A percentile compares a stretch with the other conserved stretches of the same genome.
phyloP scores from a whole-genome alignment of 2,329 filamentous ascomycete species.

The Stachybotrys chlorohalonatus region DNA sequence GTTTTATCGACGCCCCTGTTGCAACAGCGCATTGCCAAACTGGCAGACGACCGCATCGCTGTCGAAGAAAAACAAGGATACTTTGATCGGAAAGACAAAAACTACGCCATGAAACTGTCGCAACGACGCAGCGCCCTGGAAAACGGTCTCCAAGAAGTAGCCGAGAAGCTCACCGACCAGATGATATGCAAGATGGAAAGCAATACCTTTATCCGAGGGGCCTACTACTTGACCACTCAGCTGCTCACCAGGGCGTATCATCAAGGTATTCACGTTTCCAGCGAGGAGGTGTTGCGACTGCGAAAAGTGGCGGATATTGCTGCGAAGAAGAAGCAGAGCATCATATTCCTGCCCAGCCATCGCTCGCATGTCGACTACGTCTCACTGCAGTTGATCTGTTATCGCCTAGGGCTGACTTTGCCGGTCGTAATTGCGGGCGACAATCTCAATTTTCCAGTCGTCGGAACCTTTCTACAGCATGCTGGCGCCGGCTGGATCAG shows the following conservation, averaged over 20 bases:
- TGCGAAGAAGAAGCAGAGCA: slow-evolving; percentile 80
- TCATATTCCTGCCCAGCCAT: slow-evolving; percentile 92
- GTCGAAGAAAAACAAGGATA: slow-evolving; percentile 71
- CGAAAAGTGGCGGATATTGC: slow-evolving; percentile 76
- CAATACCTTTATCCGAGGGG: slow-evolving; percentile 81
- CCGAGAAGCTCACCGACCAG: slow-evolving; percentile 76
- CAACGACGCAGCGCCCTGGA: slow-evolving; percentile 58
- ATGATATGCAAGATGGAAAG: slow-evolving; percentile 99
- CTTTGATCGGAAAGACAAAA: slow-evolving; percentile 45
- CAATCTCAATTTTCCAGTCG: slow-evolving; percentile 87
- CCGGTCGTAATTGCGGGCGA: slow-evolving; percentile 92
- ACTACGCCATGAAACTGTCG: slow-evolving; percentile 39
- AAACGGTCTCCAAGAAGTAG: slow-evolving; percentile 65
- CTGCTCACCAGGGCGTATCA: slow-evolving; percentile 88
- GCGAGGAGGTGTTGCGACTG: slow-evolving; percentile 80
- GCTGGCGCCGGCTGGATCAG: slow-evolving; percentile 98
- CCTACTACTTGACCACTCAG: slow-evolving; percentile 85
- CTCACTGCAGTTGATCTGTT: slow-evolving; percentile 89
- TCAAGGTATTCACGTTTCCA: slow-evolving; percentile 93
- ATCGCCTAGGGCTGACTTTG: slow-evolving; percentile 77
- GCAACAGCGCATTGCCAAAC: slow-evolving; percentile 61
- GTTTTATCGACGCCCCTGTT: slow-evolving; percentile 71
- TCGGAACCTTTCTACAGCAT: slow-evolving; percentile 86
- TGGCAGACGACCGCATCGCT: slow-evolving; percentile 65
- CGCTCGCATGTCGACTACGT: slow-evolving; percentile 95